phyloP scores from a whole-genome alignment of 2,329 filamentous ascomycete genomes.

The Myotisia sp. region DNA sequence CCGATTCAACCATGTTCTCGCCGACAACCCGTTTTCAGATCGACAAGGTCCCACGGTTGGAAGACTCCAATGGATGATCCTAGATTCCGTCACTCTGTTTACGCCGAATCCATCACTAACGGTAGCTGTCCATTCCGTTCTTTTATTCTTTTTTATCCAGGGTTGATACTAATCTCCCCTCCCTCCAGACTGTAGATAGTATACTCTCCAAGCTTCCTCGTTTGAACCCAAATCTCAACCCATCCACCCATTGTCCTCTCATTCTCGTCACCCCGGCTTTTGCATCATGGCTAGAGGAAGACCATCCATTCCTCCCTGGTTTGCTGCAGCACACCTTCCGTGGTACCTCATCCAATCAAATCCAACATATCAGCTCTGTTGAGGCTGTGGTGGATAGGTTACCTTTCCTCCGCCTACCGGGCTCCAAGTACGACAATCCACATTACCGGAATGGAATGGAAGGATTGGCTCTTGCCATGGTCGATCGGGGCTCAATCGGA shows the following conservation, averaged over 20 bases:
- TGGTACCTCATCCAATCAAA: conserved; percentile 9
- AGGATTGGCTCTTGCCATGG: conserved; percentile 24
- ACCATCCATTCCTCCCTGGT: conserved; percentile 19
- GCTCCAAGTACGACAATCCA: neutral
- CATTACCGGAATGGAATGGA: conserved; percentile 18
- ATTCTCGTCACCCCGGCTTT: conserved; percentile 26
- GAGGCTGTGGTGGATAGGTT: conserved; percentile 27
- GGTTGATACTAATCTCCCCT: neutral
- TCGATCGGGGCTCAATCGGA: conserved; percentile 15
- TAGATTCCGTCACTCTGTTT: conserved; percentile 7
- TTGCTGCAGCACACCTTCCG: conserved; percentile 19
- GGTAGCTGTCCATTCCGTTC: conserved; percentile 6
- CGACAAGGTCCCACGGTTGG: neutral
- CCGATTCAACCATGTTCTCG: neutral
- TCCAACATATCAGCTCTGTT: conserved; percentile 16
- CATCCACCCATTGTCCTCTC: conserved; percentile 18
- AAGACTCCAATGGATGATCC: conserved; percentile 1
- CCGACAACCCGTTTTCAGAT: neutral
- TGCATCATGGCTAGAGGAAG: conserved; percentile 24
- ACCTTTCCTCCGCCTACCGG: conserved; percentile 13
- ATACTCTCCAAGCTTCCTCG: conserved; percentile 1
- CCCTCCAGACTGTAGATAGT: neutral
- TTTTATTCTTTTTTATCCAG: neutral
- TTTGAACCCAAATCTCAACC: conserved; percentile 2
- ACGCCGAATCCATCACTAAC: conserved; percentile 5